A percentile compares a stretch with the other conserved stretches of the same genome.
Conservation (phyloP, 2,329 filamentous ascomycete species). For the Apiospora marii region DNA sequence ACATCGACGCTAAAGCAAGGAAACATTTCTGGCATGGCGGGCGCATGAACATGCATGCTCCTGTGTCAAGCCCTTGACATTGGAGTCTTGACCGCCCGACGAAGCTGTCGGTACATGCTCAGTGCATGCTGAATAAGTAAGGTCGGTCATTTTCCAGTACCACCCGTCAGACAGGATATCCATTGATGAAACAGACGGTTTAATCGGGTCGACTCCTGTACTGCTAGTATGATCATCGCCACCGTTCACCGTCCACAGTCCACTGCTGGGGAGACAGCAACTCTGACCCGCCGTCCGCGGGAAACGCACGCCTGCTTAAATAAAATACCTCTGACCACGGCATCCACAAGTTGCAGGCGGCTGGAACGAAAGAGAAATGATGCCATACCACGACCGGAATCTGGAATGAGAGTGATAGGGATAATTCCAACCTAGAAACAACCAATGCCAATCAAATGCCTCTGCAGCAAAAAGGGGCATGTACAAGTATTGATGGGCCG, state of each 20-base stretch:
- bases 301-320: neutral
- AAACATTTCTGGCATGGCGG: neutral
- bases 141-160: neutral
- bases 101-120: neutral
- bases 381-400: neutral
- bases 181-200: too few relatives aligned
- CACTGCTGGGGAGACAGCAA: neutral
- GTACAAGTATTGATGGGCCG: neutral
- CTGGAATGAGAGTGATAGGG: neutral
- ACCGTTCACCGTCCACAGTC: too few relatives aligned
- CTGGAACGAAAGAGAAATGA: slow-evolving; percentile 12
- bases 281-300: neutral
- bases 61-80: neutral
- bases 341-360: neutral
- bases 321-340: neutral
- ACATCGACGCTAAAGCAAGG: neutral
- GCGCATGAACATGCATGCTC: neutral
- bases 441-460: neutral
- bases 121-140: too few relatives aligned
- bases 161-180: neutral
- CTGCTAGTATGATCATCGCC: neutral
- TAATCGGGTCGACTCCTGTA: neutral
- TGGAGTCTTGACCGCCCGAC: neutral
- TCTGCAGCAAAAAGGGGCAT: neutral
- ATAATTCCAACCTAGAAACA: slow-evolving; percentile 13